These are phyloP conservation scores for Naganishia kalamii DNA, from an alignment of 768 basidiomycete genomes.

Conservation along the genomic window DNA sequence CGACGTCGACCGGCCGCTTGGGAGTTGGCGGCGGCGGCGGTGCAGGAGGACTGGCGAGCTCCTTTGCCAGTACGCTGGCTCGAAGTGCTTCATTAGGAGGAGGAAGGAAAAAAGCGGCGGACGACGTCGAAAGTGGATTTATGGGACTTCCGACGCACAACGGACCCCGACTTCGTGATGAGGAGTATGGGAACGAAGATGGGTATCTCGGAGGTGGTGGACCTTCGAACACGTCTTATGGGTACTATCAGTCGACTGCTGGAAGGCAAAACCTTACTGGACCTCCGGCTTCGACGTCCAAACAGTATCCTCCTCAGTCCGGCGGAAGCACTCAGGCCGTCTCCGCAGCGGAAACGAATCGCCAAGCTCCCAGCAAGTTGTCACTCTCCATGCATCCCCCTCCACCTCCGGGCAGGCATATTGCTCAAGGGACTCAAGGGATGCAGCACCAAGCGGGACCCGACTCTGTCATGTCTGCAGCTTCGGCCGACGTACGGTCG, in stretches of 20 bases:
- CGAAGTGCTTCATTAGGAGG: slow-evolving; percentile 40
- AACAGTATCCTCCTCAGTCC: not conserved
- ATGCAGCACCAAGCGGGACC: slow-evolving; percentile 3
- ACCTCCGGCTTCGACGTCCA: not conserved
- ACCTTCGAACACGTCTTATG: not conserved
- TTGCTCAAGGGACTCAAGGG: not conserved
- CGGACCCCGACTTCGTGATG: not conserved
- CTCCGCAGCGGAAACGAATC: not conserved
- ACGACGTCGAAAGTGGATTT: slow-evolving; percentile 43
- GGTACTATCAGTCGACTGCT: slow-evolving; percentile 4
- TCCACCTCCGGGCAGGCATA: not conserved
- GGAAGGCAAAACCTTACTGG: not conserved
- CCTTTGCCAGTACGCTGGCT: slow-evolving; percentile 27
- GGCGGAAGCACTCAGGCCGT: not conserved
- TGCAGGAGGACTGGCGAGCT: not conserved
- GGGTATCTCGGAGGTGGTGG: not conserved
- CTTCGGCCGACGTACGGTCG: not conserved
- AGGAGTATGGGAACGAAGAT: slow-evolving; percentile 10
- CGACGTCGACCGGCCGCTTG: not conserved
- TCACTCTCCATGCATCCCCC: not conserved
- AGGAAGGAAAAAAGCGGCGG: slow-evolving; percentile 41
- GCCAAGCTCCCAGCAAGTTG: slow-evolving; percentile 5
- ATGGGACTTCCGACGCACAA: not conserved
- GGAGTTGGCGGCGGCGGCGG: slow-evolving; percentile 4
- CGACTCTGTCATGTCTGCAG: slow-evolving; percentile 1